Conservation (phyloP, 768 basidiomycete species). For the Kwoniella sp. region DNA sequence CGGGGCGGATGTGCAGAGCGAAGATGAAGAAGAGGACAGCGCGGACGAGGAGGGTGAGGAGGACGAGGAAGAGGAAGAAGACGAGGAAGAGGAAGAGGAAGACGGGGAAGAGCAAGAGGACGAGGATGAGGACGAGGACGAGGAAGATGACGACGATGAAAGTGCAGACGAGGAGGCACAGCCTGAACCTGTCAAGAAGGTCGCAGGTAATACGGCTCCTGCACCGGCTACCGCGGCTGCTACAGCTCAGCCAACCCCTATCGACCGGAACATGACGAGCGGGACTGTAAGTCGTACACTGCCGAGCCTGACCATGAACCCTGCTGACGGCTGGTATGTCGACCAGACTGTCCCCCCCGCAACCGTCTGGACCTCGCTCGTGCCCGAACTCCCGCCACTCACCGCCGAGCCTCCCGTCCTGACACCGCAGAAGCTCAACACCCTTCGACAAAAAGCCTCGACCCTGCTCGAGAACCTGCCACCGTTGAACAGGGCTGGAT, state of each 20-base stretch:
- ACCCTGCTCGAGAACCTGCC: constrained; percentile 21
- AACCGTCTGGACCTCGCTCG: constrained; percentile 25
- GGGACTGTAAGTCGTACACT: constrained; percentile 17
- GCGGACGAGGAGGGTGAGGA: constrained; percentile 49
- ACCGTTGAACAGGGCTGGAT: constrained; percentile 34
- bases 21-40: constrained; percentile 47
- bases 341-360: constrained; percentile 23
- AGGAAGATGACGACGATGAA: constrained; percentile 23
- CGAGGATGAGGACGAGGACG: constrained; percentile 34
- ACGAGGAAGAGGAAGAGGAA: constrained; percentile 37
- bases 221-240: background rate
- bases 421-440: constrained; percentile 37
- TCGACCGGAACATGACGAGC: constrained; percentile 17
- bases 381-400: constrained; percentile 24
- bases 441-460: constrained; percentile 34
- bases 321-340: background rate
- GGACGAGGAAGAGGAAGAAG: constrained; percentile 52
- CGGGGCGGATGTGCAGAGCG: constrained; percentile 16
- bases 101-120: constrained; percentile 26
- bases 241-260: too few relatives aligned
- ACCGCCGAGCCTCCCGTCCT: constrained; percentile 19
- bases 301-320: background rate
- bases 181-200: constrained; percentile 30
- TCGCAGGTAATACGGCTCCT: background rate
- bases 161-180: constrained; percentile 13